Base-by-base conservation (phyloP, 768 basidiomycete genomes). In the Lactifluus volemus region DNA sequence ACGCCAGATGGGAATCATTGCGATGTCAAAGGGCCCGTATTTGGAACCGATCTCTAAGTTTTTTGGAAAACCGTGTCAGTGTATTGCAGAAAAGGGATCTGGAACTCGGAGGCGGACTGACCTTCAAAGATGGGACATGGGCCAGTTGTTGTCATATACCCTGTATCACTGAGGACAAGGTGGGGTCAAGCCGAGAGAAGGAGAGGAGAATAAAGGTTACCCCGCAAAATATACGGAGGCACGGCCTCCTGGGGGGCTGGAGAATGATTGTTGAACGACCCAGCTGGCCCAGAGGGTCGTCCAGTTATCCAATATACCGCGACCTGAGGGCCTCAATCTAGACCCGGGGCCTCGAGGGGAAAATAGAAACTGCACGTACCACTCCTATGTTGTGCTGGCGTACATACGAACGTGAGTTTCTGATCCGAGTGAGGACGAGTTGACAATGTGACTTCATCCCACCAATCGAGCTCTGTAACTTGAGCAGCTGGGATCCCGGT, bases 1-100 rank as follows among this genome's bases (percentile, higher is more conserved):
- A 10, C 76, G 72, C 77, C 77, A 78, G 34, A 78, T 77, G 14
- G 77, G 77, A 1, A 78, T 65, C 67, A 78, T 73, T 3, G 76
- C 72, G 17, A 78, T 61, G 65, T 77, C 74, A 45, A 78, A 73
- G 1, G 77, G 77, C 0, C 75, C 75, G 36, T 71, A 73, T 58
- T 68, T 69, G 7, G 69, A 55, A 2, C 77, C 77, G 45, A 78
- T 75, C 60, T 77, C 76, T 74, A 59, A 10, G 19, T 3, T 38
- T 29, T 36, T 10, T 11, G 38, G 17, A 21, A 45, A 45, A 12
- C 17, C 45, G 34, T 25, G 25, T 45, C 21, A 47, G 17, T 10
- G 14, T 25, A 25, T n/a, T 17, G n/a, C 44, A 9, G 21, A 30
- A 53, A 21, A 7, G 21, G 8, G 38, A 38, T 2, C 4, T 12